Evolutionary conservation across 148 eudicot species (phyloP).

Genomic region (Fagopyrum homotropicum): DNA sequence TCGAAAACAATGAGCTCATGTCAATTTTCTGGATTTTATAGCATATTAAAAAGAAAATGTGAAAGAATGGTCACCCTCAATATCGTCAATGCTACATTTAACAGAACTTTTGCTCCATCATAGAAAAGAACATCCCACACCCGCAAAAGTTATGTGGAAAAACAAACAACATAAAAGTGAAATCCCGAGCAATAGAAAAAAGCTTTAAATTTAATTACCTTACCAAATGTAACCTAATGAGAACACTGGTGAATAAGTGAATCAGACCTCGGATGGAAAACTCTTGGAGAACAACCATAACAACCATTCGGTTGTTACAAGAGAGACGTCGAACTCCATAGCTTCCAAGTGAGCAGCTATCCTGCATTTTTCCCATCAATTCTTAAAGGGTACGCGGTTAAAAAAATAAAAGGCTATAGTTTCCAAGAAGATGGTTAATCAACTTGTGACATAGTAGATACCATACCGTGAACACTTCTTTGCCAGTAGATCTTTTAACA

Average conservation of each 20-base stretch:
- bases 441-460: neutral
- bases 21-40: neutral
- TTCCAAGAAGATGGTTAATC: too few relatives aligned
- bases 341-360: too few relatives aligned
- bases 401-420: too few relatives aligned
- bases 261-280: slow-evolving; percentile 89
- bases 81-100: slow-evolving; percentile 67
- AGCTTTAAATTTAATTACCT: neutral
- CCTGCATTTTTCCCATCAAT: too few relatives aligned
- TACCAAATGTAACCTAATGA: neutral
- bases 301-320: too few relatives aligned
- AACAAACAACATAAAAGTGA: slow-evolving; percentile 13
- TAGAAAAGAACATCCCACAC: slow-evolving; percentile 97
- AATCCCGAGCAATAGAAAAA: neutral
- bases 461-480: slow-evolving; percentile 75
- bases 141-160: slow-evolving; percentile 78
- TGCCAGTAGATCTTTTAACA: slow-evolving; percentile 69
- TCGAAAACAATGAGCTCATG: neutral
- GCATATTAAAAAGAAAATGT: neutral
- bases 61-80: slow-evolving; percentile 55
- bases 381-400: too few relatives aligned
- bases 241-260: too few relatives aligned
- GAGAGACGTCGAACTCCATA: too few relatives aligned
- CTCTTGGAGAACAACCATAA: slow-evolving; percentile 88
- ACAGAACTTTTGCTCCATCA: slow-evolving; percentile 50